These are phyloP conservation scores for Sarocladium strictum DNA, from an alignment of 2,329 filamentous ascomycete species.

Conservation along the genomic window DNA sequence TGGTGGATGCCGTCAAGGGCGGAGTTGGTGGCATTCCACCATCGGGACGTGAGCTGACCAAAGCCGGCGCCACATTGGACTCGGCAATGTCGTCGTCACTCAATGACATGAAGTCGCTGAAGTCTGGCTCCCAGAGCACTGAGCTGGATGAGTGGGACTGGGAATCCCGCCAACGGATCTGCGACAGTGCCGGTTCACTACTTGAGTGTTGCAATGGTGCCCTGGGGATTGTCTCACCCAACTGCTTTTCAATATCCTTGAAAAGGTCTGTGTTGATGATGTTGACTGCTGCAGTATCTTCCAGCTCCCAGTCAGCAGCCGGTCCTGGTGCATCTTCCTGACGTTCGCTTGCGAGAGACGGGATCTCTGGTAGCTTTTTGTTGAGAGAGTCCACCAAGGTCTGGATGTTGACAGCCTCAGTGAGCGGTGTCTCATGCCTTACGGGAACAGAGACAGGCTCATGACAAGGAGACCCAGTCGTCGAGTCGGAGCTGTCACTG, in stretches of 20 bases:
- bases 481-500: slow-evolving; percentile 5
- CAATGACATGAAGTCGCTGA: slow-evolving; percentile 48
- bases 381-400: slow-evolving; percentile 11
- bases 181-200: neutral
- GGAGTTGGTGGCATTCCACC: slow-evolving; percentile 12
- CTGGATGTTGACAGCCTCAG: neutral
- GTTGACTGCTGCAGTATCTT: slow-evolving; percentile 4
- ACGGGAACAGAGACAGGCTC: neutral
- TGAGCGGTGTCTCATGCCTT: neutral
- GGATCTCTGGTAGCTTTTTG: slow-evolving; percentile 23
- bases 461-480: neutral
- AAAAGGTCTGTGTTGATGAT: neutral
- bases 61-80: slow-evolving; percentile 10
- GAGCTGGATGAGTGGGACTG: neutral
- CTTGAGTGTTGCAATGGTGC: neutral
- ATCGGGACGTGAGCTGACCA: neutral
- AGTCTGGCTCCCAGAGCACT: slow-evolving; percentile 36
- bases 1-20: neutral
- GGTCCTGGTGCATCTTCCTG: neutral
- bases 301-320: slow-evolving; percentile 5
- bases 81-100: slow-evolving; percentile 56
- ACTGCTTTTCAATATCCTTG: neutral
- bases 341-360: neutral
- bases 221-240: neutral
- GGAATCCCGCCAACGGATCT: neutral